Conservation (phyloP, 2,329 filamentous ascomycete species). For the Albophoma yamanashiensis region DNA sequence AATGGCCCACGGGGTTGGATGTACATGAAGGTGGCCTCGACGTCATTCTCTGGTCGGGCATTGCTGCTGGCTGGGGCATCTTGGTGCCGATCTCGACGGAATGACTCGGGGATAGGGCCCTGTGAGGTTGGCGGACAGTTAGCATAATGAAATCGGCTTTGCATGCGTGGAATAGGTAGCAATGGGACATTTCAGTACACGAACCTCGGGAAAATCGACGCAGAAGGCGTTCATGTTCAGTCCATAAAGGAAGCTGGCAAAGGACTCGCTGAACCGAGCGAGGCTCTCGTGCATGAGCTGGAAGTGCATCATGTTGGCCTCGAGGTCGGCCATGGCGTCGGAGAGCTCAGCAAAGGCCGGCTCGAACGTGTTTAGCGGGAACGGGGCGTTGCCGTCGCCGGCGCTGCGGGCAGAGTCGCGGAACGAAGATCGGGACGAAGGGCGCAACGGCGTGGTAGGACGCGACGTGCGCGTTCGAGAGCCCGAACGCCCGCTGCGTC, state of each 20-base stretch:
- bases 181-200: constrained; percentile 21
- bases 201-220: constrained; percentile 84
- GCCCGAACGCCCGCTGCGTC: constrained; percentile 34
- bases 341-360: constrained; percentile 87
- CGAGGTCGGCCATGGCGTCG: constrained; percentile 88
- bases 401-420: constrained; percentile 59
- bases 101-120: constrained; percentile 78
- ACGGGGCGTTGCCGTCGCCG: constrained; percentile 38
- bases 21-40: constrained; percentile 78
- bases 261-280: constrained; percentile 88
- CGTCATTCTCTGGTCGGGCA: constrained; percentile 29
- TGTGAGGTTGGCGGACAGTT: constrained; percentile 20
- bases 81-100: constrained; percentile 49
- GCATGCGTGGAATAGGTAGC: not conserved
- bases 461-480: constrained; percentile 58
- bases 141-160: no score
- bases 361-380: constrained; percentile 74
- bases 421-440: constrained; percentile 80
- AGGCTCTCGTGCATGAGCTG: constrained; percentile 95
- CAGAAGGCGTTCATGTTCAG: constrained; percentile 99
- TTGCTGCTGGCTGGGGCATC: constrained; percentile 30
- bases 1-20: constrained; percentile 13
- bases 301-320: constrained; percentile 95
- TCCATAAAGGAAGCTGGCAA: constrained; percentile 89
- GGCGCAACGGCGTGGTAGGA: constrained; percentile 84